Evolutionary conservation across 805 yeast species (phyloP), one percentile per base, ranked within the genome.

Genomic region (Yarrowia sp.): DNA sequence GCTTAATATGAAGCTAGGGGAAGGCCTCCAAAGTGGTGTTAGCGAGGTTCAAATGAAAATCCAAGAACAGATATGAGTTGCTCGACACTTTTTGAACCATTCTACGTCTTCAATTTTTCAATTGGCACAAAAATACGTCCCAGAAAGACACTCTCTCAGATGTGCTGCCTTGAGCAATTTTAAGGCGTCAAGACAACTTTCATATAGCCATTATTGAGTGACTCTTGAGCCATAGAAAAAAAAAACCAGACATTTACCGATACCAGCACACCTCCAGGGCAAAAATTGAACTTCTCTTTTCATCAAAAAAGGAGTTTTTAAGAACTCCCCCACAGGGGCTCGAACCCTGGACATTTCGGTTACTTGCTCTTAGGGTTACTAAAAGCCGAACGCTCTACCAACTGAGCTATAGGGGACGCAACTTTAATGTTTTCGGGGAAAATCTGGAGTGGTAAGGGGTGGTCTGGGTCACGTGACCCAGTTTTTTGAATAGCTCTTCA

Each of bases 291-390:
- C 3, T 1, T 2, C 30, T 24, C 30, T 7, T 7, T 7, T 24
- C 30, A 9, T 6, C 17, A 39, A 52, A 52, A 52, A 52, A 19
- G 34, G n/a, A 52, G 38, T 52, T 36, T n/a, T 15, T 15, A 20
- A 15, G 12, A 43, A 44, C 85, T 82, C 85, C 85, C 80, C 76
- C 81, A 80, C 84, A 81, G 85, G 85, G 85, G 85, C 85, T 82
- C 84, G 85, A 82, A 82, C 85, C 85, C 85, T 81, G 84, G 85
- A 82, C 85, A 81, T 82, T 83, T 83, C 84, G 84, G 84, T 82
- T 46, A 33, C 66, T 19, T 61, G 66, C 66, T 38, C 36, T 43
- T 58, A 58, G 63, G 39, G 64, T 58, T 58, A 43, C 64, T 58
- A 58, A 58, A 58, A 58, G 64, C 64, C 64, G 64, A 58, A 58